Evolutionary conservation across 2,329 filamentous ascomycete species (phyloP).

Genomic region (Botrytis deweyae): DNA sequence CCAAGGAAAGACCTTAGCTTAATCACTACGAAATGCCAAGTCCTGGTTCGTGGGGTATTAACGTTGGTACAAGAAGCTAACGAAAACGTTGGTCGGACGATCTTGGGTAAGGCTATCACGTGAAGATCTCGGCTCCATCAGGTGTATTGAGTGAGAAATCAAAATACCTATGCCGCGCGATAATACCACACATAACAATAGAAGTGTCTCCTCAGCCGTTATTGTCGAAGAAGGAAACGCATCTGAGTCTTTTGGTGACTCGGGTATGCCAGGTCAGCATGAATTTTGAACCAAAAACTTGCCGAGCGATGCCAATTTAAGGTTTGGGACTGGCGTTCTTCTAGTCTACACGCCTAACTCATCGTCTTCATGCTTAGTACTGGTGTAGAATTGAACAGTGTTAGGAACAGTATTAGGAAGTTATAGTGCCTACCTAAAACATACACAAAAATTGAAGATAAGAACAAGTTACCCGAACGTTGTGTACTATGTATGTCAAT

Average conservation of each 20-base stretch:
- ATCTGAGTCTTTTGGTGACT: neutral
- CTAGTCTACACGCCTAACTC: neutral
- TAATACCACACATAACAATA: neutral
- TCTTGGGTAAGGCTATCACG: neutral
- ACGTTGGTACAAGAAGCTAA: neutral
- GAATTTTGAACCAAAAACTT: neutral
- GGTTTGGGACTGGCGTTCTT: neutral
- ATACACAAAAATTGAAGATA: neutral
- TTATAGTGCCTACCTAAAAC: neutral
- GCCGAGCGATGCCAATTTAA: neutral
- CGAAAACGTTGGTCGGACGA: neutral
- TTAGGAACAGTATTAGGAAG: neutral
- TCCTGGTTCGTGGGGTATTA: neutral
- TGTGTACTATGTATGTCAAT: neutral
- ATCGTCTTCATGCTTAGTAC: neutral
- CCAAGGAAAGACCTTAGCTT: neutral
- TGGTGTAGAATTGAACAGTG: neutral
- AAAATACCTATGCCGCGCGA: neutral
- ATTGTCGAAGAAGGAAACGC: accelerated
- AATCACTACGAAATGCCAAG: neutral
- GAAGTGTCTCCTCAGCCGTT: neutral
- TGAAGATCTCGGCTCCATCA: neutral
- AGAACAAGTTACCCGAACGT: neutral
- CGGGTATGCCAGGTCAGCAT: neutral
- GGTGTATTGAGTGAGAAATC: neutral